Evolutionary conservation across 192 early-diverging fungal species (phyloP).

Genomic region (Umbelopsis isabellina): DNA sequence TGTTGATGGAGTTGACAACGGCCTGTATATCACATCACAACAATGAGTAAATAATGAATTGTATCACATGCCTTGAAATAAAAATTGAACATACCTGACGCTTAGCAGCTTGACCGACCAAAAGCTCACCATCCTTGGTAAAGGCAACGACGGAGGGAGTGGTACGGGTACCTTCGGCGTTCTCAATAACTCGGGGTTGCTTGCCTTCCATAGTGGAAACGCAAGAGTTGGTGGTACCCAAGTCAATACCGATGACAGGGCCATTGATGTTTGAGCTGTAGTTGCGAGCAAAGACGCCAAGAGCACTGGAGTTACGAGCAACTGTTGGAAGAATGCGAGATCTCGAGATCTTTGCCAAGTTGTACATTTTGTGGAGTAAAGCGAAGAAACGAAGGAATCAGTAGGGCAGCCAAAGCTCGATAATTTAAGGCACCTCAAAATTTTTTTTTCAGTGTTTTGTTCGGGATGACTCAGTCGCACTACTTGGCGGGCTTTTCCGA

Average conservation of each 20-base stretch:
- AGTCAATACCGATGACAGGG: conserved; percentile 95
- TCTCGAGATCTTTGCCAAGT: conserved; percentile 36
- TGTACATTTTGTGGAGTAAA: conserved; percentile 29
- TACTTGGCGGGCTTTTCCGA: background rate
- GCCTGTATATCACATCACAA: conserved; percentile 48
- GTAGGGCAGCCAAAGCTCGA: background rate
- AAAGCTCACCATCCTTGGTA: conserved; percentile 92
- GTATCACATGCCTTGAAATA: background rate
- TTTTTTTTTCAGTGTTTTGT: conserved; percentile 5
- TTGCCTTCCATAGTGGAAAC: conserved; percentile 99
- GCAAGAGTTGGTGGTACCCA: conserved; percentile 99
- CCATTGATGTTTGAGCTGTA: conserved; percentile 89
- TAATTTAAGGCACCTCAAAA: conserved; percentile 8
- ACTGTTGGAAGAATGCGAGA: conserved; percentile 27
- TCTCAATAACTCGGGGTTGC: conserved; percentile 95
- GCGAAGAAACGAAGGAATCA: conserved; percentile 23
- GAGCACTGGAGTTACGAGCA: conserved; percentile 23
- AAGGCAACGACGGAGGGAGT: conserved; percentile 98
- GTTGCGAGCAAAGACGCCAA: conserved; percentile 42
- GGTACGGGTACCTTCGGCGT: conserved; percentile 94
- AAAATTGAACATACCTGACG: conserved; percentile 65
- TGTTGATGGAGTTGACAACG: conserved; percentile 98
- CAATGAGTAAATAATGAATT: background rate
- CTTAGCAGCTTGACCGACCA: conserved; percentile 98
- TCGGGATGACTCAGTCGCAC: conserved; percentile 19